Conservation (phyloP, 1,139 yeast genomes). For the Diutina ranongensis region DNA sequence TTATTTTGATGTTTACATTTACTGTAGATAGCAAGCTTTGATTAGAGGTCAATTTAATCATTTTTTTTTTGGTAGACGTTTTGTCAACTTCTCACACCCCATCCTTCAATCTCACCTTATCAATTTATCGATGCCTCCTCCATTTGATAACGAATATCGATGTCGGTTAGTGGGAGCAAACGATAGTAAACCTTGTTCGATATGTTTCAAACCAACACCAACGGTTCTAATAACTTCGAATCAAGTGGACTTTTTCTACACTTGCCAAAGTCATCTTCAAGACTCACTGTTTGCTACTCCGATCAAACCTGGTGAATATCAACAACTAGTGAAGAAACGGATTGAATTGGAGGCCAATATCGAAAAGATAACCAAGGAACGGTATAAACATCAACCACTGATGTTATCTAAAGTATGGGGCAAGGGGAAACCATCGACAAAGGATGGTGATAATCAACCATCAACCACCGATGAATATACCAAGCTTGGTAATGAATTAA, state of each 20-base stretch:
- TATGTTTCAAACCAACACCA: slow-evolving; percentile 57
- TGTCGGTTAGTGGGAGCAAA: slow-evolving; percentile 44
- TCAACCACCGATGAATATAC: slow-evolving; percentile 8
- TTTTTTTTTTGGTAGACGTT: too few relatives aligned
- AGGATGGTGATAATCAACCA: slow-evolving; percentile 10
- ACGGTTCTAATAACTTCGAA: slow-evolving; percentile 46
- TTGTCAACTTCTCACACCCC: too few relatives aligned
- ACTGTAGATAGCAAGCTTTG: too few relatives aligned
- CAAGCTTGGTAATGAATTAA: slow-evolving; percentile 7
- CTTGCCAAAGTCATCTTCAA: slow-evolving; percentile 51
- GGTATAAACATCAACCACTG: slow-evolving; percentile 22
- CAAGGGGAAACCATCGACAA: too few relatives aligned
- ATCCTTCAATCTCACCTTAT: too few relatives aligned
- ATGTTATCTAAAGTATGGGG: slow-evolving; percentile 19
- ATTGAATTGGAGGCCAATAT: slow-evolving; percentile 30
- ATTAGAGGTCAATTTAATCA: too few relatives aligned
- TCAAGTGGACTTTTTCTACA: slow-evolving; percentile 52
- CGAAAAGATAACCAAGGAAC: slow-evolving; percentile 15
- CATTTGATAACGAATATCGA: slow-evolving; percentile 44
- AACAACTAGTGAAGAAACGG: slow-evolving; percentile 27
- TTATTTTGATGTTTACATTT: too few relatives aligned
- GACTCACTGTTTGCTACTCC: slow-evolving; percentile 57
- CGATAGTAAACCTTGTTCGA: slow-evolving; percentile 47
- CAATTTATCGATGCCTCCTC: slow-evolving; percentile 9
- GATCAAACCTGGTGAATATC: slow-evolving; percentile 34